A percentile compares a stretch with the other conserved stretches of the same genome.
phyloP scores from a whole-genome alignment of 2,329 filamentous ascomycete genomes.

The Ploettnerulaceae sp. region DNA sequence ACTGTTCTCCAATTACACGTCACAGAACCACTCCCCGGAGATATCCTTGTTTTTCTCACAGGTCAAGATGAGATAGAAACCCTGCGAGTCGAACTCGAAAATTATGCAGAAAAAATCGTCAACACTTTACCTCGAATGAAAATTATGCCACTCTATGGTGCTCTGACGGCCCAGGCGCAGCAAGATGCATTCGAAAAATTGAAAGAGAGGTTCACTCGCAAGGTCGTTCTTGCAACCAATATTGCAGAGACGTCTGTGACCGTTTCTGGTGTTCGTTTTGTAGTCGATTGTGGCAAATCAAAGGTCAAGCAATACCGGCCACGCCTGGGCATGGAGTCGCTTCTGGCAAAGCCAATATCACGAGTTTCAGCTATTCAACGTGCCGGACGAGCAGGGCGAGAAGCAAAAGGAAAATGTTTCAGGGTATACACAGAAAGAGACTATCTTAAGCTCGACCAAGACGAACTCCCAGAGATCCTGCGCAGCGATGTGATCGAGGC shows the following conservation, averaged over 20 bases:
- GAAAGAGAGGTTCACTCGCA: slow-evolving; percentile 67
- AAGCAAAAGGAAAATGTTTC: slow-evolving; percentile 85
- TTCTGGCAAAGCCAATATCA: slow-evolving; percentile 86
- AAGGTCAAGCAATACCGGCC: slow-evolving; percentile 91
- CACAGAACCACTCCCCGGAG: slow-evolving; percentile 85
- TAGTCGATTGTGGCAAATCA: slow-evolving; percentile 88
- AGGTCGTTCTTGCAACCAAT: slow-evolving; percentile 89
- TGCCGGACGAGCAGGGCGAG: slow-evolving; percentile 86
- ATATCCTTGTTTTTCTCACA: slow-evolving; percentile 86
- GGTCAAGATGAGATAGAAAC: slow-evolving; percentile 91
- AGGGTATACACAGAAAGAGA: slow-evolving; percentile 79
- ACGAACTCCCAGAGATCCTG: slow-evolving; percentile 82
- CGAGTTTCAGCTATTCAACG: slow-evolving; percentile 90
- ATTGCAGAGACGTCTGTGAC: slow-evolving; percentile 99
- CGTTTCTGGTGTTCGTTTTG: slow-evolving; percentile 84
- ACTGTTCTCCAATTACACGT: slow-evolving; percentile 82
- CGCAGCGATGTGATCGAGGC: slow-evolving; percentile 84
- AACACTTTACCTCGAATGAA: slow-evolving; percentile 68
- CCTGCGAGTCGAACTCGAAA: slow-evolving; percentile 73
- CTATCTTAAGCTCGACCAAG: slow-evolving; percentile 64
- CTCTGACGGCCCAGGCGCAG: slow-evolving; percentile 80
- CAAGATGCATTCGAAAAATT: slow-evolving; percentile 79
- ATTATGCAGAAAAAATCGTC: slow-evolving; percentile 68
- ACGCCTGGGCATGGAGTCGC: slow-evolving; percentile 79
- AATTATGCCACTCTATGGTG: slow-evolving; percentile 81